A percentile compares a stretch with the other conserved stretches of the same genome.
These are phyloP conservation scores for Chlorella sp. DNA, from an alignment of 139 green algal genomes.

Conservation along the genomic window DNA sequence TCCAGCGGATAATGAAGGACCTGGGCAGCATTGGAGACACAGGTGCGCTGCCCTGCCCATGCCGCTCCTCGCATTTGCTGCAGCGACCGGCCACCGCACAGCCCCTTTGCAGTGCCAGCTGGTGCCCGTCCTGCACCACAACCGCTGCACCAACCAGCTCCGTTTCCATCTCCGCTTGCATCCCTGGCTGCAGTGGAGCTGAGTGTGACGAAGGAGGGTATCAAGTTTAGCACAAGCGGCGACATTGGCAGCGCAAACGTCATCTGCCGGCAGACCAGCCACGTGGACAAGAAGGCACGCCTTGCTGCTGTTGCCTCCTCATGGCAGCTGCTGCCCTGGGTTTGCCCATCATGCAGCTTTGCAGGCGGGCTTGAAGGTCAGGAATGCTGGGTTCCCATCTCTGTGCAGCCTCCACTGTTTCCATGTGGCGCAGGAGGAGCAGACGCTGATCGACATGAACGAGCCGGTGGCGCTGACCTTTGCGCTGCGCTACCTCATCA, in stretches of 20 bases:
- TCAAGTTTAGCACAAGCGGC: slow-evolving; percentile 93
- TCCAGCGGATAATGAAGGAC: slow-evolving; percentile 88
- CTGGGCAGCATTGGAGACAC: slow-evolving; percentile 95
- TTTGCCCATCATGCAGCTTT: too few relatives aligned
- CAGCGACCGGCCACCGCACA: too few relatives aligned
- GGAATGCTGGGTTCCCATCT: too few relatives aligned
- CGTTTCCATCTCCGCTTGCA: background rate
- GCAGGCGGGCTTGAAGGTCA: too few relatives aligned
- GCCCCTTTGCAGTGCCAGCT: too few relatives aligned
- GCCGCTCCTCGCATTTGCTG: too few relatives aligned
- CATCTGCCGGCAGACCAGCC: slow-evolving; percentile 68
- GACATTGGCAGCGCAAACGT: slow-evolving; percentile 97
- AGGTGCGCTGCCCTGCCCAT: slow-evolving; percentile 1
- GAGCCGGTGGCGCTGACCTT: slow-evolving; percentile 96
- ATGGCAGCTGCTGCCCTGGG: background rate
- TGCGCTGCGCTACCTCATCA: slow-evolving; percentile 96
- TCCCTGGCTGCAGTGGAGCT: slow-evolving; percentile 66
- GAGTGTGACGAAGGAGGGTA: slow-evolving; percentile 93
- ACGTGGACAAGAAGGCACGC: background rate
- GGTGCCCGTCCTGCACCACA: too few relatives aligned
- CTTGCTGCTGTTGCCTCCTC: too few relatives aligned
- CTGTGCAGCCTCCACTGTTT: background rate
- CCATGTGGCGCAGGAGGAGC: slow-evolving; percentile 69
- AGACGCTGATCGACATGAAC: slow-evolving; percentile 86
- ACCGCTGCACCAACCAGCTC: too few relatives aligned